A percentile compares a stretch with the other conserved stretches of the same genome.
phyloP scores from a whole-genome alignment of 371 early-diverging fungal genomes.

The Mucor lusitanicus region DNA sequence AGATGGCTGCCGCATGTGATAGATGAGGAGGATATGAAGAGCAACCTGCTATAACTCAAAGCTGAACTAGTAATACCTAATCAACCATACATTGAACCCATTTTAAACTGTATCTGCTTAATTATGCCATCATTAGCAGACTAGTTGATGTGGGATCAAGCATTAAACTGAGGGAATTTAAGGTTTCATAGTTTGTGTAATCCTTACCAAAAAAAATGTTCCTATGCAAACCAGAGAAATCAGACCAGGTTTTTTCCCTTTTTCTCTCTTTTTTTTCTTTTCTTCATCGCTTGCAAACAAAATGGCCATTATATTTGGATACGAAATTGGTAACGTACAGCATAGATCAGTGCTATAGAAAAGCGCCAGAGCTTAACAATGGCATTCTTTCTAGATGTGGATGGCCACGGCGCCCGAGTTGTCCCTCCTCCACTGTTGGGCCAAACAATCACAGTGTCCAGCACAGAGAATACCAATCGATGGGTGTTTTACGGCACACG shows the following conservation, averaged over 20 bases:
- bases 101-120: no score
- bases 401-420: conserved; percentile 25
- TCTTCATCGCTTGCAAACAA: background rate
- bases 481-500: conserved; percentile 53
- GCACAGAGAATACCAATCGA: conserved; percentile 35
- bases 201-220: no score
- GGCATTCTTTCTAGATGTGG: background rate
- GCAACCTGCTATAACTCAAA: no score
- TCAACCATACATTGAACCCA: no score
- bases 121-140: no score
- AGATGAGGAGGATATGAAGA: no score
- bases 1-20: no score
- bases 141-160: no score
- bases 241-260: background rate
- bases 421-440: conserved; percentile 41
- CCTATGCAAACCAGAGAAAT: background rate
- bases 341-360: background rate
- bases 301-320: conserved; percentile 41
- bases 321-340: conserved; percentile 31
- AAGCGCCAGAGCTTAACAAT: background rate
- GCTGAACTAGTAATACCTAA: no score
- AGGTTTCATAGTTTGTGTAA: no score
- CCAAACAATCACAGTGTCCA: conserved; percentile 39
- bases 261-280: background rate
- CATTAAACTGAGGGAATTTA: no score